Conservation (phyloP, 148 eudicot species). For the Rhododendron williamsianum region DNA sequence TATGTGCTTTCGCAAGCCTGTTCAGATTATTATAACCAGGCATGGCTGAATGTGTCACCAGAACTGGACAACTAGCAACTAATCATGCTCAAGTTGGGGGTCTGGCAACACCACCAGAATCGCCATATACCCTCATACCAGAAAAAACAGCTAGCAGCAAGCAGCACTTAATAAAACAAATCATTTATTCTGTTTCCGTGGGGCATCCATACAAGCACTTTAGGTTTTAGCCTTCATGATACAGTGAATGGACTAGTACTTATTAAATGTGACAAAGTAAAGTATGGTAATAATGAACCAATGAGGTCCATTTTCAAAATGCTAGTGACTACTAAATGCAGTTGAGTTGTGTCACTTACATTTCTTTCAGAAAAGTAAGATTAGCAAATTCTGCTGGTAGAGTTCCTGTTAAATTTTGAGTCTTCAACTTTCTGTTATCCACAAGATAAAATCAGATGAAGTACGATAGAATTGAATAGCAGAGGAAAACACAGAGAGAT, state of each 20-base stretch:
- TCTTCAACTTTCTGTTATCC: slow-evolving; percentile 51
- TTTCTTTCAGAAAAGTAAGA: slow-evolving; percentile 42
- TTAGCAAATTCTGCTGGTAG: slow-evolving; percentile 57
- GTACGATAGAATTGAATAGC: not conserved
- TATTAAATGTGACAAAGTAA: not conserved
- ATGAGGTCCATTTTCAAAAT: not conserved
- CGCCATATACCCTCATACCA: too few species aligned
- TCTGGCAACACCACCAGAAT: too few species aligned
- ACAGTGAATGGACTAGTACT: not conserved
- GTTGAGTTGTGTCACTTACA: slow-evolving; percentile 37
- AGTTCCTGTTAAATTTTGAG: slow-evolving; percentile 64
- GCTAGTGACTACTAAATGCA: not conserved
- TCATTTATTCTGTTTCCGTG: too few species aligned
- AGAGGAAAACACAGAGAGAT: not conserved
- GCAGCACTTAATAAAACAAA: too few species aligned
- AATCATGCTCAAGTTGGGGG: too few species aligned
- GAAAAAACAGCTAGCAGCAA: too few species aligned
- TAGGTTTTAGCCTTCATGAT: not conserved
- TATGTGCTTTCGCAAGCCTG: too few species aligned
- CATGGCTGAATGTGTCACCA: too few species aligned
- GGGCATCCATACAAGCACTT: not conserved
- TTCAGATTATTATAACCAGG: too few species aligned
- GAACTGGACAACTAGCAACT: too few species aligned
- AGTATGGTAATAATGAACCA: not conserved
- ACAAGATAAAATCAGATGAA: not conserved